Conservation (phyloP, 208 protist species). For the Trypanosoma conorhini region DNA sequence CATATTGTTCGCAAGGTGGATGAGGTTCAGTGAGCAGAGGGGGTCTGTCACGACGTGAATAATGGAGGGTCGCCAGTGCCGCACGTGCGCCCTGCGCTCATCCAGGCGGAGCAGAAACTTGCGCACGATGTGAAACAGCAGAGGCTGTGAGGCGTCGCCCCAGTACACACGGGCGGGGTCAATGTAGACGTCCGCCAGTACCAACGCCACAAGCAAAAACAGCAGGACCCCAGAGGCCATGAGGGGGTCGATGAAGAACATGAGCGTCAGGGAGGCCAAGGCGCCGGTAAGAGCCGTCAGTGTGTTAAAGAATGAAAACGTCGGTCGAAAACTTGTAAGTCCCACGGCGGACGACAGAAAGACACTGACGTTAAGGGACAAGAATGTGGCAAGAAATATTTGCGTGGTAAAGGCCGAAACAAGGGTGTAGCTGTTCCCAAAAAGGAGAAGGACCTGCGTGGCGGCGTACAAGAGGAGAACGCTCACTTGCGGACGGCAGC, state of each 20-base stretch:
- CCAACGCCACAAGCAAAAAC: conserved; percentile 16
- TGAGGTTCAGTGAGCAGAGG: conserved; percentile 21
- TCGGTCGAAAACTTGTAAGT: too few relatives aligned
- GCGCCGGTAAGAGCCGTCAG: too few relatives aligned
- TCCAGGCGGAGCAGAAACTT: conserved; percentile 35
- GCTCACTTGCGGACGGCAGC: too few relatives aligned
- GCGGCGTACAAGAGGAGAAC: conserved; percentile 40
- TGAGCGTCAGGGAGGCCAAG: too few relatives aligned
- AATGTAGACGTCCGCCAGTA: conserved; percentile 36
- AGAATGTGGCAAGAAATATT: conserved; percentile 27
- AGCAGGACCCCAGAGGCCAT: too few relatives aligned
- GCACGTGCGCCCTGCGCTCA: conserved; percentile 20
- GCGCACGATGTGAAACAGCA: conserved; percentile 31
- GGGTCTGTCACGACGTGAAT: conserved; percentile 20
- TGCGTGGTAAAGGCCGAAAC: conserved; percentile 33
- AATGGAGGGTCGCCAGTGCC: conserved; percentile 30
- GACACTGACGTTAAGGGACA: too few relatives aligned
- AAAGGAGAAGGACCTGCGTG: conserved; percentile 25
- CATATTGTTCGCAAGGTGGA: conserved; percentile 34
- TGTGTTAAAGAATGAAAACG: too few relatives aligned
- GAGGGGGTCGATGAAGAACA: too few relatives aligned
- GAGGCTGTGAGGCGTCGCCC: conserved; percentile 38
- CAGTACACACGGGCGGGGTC: conserved; percentile 32
- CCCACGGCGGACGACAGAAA: too few relatives aligned
- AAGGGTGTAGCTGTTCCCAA: conserved; percentile 22